Base-by-base conservation (phyloP, 768 basidiomycete species). In the Lactarius hengduanensis region DNA sequence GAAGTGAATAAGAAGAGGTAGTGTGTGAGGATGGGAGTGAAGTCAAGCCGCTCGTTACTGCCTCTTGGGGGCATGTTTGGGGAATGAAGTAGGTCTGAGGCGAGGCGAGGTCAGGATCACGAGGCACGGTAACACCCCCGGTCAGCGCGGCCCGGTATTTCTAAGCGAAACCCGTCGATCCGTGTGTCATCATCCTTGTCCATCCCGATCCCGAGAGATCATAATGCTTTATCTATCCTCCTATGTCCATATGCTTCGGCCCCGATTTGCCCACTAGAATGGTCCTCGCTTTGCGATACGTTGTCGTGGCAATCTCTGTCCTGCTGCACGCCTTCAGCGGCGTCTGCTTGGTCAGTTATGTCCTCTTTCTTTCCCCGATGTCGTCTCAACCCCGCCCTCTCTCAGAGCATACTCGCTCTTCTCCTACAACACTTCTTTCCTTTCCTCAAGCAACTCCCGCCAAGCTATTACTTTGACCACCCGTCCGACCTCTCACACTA, bases 1-100 rank as follows among this genome's bases (percentile, higher is more conserved):
- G 88, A 88, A 1, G 95, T 96, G 74, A 92, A 89, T 32, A 96
- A 82, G 74, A 96, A 95, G 74, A 96, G 83, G 74, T 96, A 94
- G 75, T 96, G 94, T 20, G 92, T 92, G 64, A 94, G 82, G 68
- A 96, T 90, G 67, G 92, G 94, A 1, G 89, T 92, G 64, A 94
- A 91, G 77, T 94, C 92, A 70, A 91, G 84, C n/a, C 90, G 83
- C 66, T 86, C 83, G 36, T 68, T 70, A 74, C 78, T 82, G 66
- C 80, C 81, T 71, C 84, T 76, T 50, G 82, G 82, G 62, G 82
- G 77, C 82, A 83, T 83, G 74, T 73, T 55, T 55, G 40, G 32
- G 47, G 47, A 50, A 28, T 41, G 62, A n/a, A 26, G 47, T 54
- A 64, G 47, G 54, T 36, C 36, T 38, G 36, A 38, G 36, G 28